Base-by-base conservation (phyloP, 2,329 filamentous ascomycete genomes). In the Diaporthe sp. region DNA sequence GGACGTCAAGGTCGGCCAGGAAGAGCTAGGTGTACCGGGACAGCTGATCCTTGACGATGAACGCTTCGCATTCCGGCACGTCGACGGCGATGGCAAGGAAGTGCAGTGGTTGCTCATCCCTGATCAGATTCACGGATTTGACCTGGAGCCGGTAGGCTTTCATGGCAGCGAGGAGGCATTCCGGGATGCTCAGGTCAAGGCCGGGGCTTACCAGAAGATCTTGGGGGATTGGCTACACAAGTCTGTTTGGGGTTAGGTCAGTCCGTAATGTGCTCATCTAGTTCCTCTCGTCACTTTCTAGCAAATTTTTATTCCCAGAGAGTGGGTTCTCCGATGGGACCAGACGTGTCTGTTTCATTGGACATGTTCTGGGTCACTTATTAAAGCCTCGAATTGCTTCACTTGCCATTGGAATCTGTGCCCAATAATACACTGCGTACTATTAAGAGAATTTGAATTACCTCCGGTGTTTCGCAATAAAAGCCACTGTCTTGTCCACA, bases 231-330 rank as follows among this genome's bases (percentile, higher is more conserved):
- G 44, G 62, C 22, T 51, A 10, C 15, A 44, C 19, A 31, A 53
- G 13, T 37, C 31, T n/a, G 31, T 22, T 17, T 53, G 62, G 62
- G 22, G 13, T 19, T 61, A 39, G 37, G 37, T 39, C 10, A 0
- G 37, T 1, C 37, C 10, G 0, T 1, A 12, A 39, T 1, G 2
- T 39, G 10, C 0, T 39, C 37, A 12, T 12, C 37, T 39, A 0
- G 0, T 12, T 12, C 0, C 37, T 39, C 12, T 39, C 1, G 34
- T 37, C 34, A 10, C 34, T 10, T 10, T 0, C 8, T 37, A 37
- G 0, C 34, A 37, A 37, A 37, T 1, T 37, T 9, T 10, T 8
- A 37, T 0, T 0, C 34, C 34, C 34, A 10, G 0, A 37, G 34
- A 37, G 9, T 10, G 0, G 34, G 9, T 37, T 10, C 34, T 37